Percentiles rank a stretch among this genome's conserved stretches.
These are phyloP conservation scores for Tinospora cordifolia DNA, from an alignment of 164 flowering plant genomes.

Conservation along the genomic window DNA sequence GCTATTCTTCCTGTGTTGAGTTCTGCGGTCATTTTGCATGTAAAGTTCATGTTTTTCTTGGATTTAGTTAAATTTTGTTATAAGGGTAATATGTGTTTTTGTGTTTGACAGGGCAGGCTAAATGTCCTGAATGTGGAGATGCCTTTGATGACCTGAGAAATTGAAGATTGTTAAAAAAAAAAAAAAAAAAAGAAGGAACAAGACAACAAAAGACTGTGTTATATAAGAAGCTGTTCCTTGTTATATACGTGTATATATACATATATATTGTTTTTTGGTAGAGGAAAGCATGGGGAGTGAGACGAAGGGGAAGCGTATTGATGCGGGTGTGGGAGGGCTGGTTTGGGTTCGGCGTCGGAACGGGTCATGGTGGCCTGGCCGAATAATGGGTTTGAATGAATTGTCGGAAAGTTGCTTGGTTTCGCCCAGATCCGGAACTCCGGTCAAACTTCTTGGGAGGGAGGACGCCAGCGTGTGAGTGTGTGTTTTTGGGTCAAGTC, in stretches of 20 bases:
- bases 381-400: constrained; percentile 64
- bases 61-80: not conserved
- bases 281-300: constrained; percentile 42
- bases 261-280: not conserved
- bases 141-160: not conserved
- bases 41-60: no score
- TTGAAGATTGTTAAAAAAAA: not conserved
- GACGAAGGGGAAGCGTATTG: constrained; percentile 32
- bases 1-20: not conserved
- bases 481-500: constrained; percentile 19
- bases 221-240: not conserved
- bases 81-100: constrained; percentile 6
- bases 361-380: constrained; percentile 99
- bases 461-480: constrained; percentile 88
- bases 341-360: constrained; percentile 90
- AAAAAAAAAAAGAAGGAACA: no score
- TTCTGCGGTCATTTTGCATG: constrained; percentile 2
- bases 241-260: not conserved
- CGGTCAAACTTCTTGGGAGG: constrained; percentile 87
- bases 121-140: constrained; percentile 1
- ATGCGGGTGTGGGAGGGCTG: constrained; percentile 55
- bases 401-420: constrained; percentile 44
- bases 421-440: constrained; percentile 66
- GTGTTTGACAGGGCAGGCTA: not conserved
- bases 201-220: no score